phyloP scores from a whole-genome alignment of 257 asterid genomes.

The Nicotiana undulata region DNA sequence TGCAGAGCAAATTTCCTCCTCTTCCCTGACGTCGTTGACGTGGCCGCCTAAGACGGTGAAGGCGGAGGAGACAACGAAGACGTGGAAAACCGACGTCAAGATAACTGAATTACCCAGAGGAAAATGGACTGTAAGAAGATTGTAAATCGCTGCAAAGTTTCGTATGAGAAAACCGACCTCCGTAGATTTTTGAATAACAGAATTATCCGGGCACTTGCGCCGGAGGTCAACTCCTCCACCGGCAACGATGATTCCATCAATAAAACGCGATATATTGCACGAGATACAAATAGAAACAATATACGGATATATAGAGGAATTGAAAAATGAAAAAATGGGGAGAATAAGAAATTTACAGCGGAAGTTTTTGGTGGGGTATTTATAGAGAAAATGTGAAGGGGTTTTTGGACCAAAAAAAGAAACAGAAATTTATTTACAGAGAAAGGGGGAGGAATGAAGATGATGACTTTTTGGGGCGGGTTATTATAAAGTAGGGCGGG shows the following conservation, averaged over 20 bases:
- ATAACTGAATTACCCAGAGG: slow-evolving; percentile 65
- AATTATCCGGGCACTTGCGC: slow-evolving; percentile 94
- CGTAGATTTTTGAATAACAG: slow-evolving; percentile 71
- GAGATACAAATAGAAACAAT: not conserved
- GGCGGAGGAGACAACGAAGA: slow-evolving; percentile 50
- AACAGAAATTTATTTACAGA: not conserved
- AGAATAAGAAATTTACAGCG: not conserved
- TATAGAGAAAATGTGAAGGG: not conserved
- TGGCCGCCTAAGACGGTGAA: slow-evolving; percentile 27
- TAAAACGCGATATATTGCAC: not conserved
- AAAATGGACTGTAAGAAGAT: slow-evolving; percentile 52
- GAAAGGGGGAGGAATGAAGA: not conserved
- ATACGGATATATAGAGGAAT: not conserved
- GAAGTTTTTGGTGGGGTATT: not conserved
- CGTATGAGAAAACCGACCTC: slow-evolving; percentile 49
- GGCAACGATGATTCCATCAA: slow-evolving; percentile 47
- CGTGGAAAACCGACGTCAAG: slow-evolving; percentile 46
- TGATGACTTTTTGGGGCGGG: not conserved
- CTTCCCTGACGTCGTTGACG: slow-evolving; percentile 27
- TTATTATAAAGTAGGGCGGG: too few relatives aligned
- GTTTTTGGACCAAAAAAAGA: not conserved
- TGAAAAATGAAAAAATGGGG: not conserved
- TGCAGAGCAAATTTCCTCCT: slow-evolving; percentile 46
- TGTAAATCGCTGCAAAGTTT: slow-evolving; percentile 31
- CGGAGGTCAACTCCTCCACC: slow-evolving; percentile 94